Evolutionary conservation across 176 grass and related monocot genomes (phyloP), one percentile per base, ranked within the genome.

Genomic region (Metroxylon sagu): DNA sequence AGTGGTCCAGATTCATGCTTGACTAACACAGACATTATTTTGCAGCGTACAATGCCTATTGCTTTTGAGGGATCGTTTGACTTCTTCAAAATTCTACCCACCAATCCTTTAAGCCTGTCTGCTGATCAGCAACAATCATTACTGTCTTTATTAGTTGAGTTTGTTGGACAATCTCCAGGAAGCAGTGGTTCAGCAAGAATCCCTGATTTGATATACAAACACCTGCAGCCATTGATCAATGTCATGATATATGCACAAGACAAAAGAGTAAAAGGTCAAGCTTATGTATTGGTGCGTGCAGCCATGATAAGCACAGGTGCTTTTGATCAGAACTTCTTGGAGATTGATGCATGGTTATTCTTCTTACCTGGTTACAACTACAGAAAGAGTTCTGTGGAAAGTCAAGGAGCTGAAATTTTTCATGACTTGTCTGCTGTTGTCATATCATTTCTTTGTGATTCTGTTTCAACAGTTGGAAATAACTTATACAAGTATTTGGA

Each of bases 61-160:
- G 81, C 83, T 68, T 96, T 96, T 71, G 91, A 90, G 74, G 91
- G 86, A 71, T 77, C 80, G 55, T 90, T 90, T 54, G 86, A 96
- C 69, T 90, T 96, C 62, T 79, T 96, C 69, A 96, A 59, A 67
- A 49, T 87, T 74, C 73, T 96, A 75, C 86, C 91, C 57, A 66
- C 62, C 23, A 76, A 82, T 56, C 80, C 78, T 12, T 74, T 89
- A 75, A 68, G 69, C 48, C 69, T 96, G 23, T 86, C 91, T 50
- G 85, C n/a, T 63, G 81, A 74, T 68, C 73, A 85, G 60, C 83
- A 77, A 31, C 55, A 79, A n/a, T 96, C 77, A 54, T 48, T 90
- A 54, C 80, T 96, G 66, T 79, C 83, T 80, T 68, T 90, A 51
- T 64, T 90, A 72, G 55, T 83, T 28, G 91, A 90, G 57, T 87